Conservation (phyloP, 139 green algal genomes). For the Coelastrella sp. region DNA sequence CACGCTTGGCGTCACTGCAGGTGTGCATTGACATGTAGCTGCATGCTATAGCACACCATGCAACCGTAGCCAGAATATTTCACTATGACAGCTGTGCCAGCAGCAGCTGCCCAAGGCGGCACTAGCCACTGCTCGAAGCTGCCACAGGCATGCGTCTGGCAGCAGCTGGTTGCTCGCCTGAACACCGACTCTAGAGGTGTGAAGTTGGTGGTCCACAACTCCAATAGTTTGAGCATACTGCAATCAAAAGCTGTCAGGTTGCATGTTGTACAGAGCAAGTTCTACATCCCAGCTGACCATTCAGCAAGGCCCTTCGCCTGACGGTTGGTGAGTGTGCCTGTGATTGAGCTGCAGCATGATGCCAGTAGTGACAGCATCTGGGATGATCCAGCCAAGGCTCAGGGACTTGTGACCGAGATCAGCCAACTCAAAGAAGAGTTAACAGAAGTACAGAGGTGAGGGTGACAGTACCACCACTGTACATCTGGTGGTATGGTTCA, state of each 20-base stretch:
- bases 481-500: too few species aligned
- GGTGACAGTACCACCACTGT: not conserved
- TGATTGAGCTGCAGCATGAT: conserved; percentile 12
- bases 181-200: not conserved
- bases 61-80: too few species aligned
- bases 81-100: too few species aligned
- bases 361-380: conserved; percentile 66
- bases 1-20: conserved; percentile 63
- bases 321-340: not conserved
- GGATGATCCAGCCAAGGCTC: conserved; percentile 71
- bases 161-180: not conserved
- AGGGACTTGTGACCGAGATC: conserved; percentile 62
- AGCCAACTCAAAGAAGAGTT: conserved; percentile 35
- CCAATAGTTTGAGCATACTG: too few species aligned
- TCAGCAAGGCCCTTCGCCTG: too few species aligned
- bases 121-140: too few species aligned
- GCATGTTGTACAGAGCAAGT: too few species aligned
- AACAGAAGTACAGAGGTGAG: conserved; percentile 55
- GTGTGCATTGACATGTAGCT: not conserved
- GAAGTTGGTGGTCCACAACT: too few species aligned
- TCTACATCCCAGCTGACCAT: too few species aligned
- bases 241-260: too few species aligned
- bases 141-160: not conserved
- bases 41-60: not conserved
- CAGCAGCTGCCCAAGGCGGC: too few species aligned